Base-by-base conservation (phyloP, 2,329 filamentous ascomycete genomes). In the Scleromitrula shiraiana region DNA sequence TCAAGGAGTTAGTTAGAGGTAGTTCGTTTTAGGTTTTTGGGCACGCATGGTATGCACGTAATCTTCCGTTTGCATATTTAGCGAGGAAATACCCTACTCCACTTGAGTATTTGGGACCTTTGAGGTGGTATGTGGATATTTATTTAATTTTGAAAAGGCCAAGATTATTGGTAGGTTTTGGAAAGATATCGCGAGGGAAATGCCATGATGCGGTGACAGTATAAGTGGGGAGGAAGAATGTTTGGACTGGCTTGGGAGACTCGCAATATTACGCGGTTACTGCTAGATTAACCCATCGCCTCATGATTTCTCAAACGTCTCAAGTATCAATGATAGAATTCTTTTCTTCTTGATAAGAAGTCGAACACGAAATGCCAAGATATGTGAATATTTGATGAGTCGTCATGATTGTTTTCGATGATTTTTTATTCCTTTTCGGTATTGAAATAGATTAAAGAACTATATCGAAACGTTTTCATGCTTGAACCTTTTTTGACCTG, bases 401-500 rank as follows among this genome's bases (percentile, higher is more conserved):
- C n/a, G 6, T 23, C 24, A 41, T 41, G 27, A 24, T 22, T 22
- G 8, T 17, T 14, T 29, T 14, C 17, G 23, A 41, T 29, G 20
- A 24, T 41, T 41, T 17, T 19, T 41, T 17, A 17, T 20, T 10
- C 7, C 2, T 22, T 39, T 23, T 17, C 26, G 14, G 23, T 39
- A 26, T 38, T 41, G 27, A 15, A 14, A 38, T 20, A 27, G n/a
- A n/a, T n/a, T n/a, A 35, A 7, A 26, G 42, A 38, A 22, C 26
- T 53, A 53, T 35, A 63, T 53, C n/a, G 49, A 48, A 37, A 64
- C 33, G 50, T 63, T 71, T 65, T 83, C 74, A 60, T 83, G 80
- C 67, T 78, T 74, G 64, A 75, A 83, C 5, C 64, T 64, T 61
- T 69, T 75, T 69, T 80, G 72, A 15, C 77, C 77, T 51, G 78